Evolutionary conservation across 2,329 filamentous ascomycete genomes (phyloP).

Genomic region (Colletotrichum ledebouriae): DNA sequence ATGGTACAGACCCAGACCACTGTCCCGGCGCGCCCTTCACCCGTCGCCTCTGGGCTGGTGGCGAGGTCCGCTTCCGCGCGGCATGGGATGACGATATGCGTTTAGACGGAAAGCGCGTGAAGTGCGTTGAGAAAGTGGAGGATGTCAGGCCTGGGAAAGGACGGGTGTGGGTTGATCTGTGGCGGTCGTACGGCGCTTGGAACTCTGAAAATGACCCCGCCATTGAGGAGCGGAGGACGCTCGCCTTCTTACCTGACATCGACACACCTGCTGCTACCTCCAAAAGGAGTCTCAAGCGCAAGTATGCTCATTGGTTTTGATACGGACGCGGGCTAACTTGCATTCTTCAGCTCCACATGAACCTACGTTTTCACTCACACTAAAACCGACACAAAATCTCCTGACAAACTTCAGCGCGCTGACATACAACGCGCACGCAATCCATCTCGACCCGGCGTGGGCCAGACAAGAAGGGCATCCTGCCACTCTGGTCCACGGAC

Average conservation of each 20-base stretch:
- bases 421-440: constrained; percentile 91
- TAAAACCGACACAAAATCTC: constrained; percentile 77
- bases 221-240: constrained; percentile 62
- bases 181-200: constrained; percentile 58
- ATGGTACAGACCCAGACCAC: constrained; percentile 88
- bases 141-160: constrained; percentile 51
- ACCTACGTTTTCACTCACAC: constrained; percentile 54
- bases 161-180: constrained; percentile 65
- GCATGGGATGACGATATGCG: constrained; percentile 49
- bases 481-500: constrained; percentile 87
- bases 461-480: constrained; percentile 80
- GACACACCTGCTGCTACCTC: constrained; percentile 37
- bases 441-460: constrained; percentile 85
- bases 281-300: constrained; percentile 48
- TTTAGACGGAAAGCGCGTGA: constrained; percentile 55
- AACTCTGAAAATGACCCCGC: constrained; percentile 43
- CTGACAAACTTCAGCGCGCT: constrained; percentile 93
- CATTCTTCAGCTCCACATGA: constrained; percentile 50
- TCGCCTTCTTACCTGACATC: constrained; percentile 64
- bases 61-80: constrained; percentile 70
- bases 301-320: constrained; percentile 22
- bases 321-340: background rate
- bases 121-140: constrained; percentile 62
- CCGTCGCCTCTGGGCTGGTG: constrained; percentile 91
- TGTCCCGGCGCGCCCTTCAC: constrained; percentile 79